These are phyloP conservation scores for Saccharomycopsis javanensis DNA, from an alignment of 805 yeast species.

Conservation along the genomic window DNA sequence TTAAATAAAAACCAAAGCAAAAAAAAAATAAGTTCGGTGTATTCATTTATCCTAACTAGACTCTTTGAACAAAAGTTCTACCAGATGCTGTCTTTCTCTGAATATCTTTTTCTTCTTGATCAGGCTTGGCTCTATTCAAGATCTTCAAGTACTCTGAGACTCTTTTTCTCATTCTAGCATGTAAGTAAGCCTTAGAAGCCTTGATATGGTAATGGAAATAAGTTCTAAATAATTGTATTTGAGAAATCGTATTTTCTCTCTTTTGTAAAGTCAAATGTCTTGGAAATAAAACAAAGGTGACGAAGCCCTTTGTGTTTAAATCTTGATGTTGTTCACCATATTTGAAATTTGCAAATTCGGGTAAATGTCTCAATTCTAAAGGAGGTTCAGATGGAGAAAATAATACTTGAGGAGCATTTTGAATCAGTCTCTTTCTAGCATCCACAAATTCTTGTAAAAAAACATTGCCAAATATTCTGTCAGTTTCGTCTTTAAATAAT, in stretches of 20 bases:
- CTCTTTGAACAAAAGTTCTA: constrained; percentile 17
- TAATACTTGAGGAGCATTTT: constrained; percentile 96
- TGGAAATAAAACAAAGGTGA: constrained; percentile 71
- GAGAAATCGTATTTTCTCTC: constrained; percentile 81
- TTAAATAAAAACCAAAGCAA: neutral
- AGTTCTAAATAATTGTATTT: constrained; percentile 85
- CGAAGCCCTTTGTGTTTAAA: constrained; percentile 33
- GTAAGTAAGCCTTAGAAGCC: constrained; percentile 97
- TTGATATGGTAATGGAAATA: constrained; percentile 98
- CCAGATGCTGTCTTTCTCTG: constrained; percentile 27
- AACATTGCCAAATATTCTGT: constrained; percentile 80
- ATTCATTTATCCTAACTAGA: neutral
- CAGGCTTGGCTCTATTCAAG: constrained; percentile 94
- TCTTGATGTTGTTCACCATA: constrained; percentile 25
- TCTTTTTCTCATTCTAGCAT: constrained; percentile 94
- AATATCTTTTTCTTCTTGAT: constrained; percentile 64
- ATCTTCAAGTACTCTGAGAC: constrained; percentile 92
- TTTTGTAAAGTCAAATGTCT: constrained; percentile 61
- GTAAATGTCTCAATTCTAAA: constrained; percentile 54
- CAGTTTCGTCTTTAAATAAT: constrained; percentile 92
- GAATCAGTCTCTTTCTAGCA: constrained; percentile 90
- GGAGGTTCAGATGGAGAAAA: constrained; percentile 91
- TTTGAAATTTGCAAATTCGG: constrained; percentile 23
- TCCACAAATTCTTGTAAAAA: constrained; percentile 91
- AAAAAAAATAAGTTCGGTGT: neutral